Percentiles rank a stretch among this genome's conserved stretches.
Conservation (phyloP, 257 asterid genomes). For the Echites panduratus region DNA sequence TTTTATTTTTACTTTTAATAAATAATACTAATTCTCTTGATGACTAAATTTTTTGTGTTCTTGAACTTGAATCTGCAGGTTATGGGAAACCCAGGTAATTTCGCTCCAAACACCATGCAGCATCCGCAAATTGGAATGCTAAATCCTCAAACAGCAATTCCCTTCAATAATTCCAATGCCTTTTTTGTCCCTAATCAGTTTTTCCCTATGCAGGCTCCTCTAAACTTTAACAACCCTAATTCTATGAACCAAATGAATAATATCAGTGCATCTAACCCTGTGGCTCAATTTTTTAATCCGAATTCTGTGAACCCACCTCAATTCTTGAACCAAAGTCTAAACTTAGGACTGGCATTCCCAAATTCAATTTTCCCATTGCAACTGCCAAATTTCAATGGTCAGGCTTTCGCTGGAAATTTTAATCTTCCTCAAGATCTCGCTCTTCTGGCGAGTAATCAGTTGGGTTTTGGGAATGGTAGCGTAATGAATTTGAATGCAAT, state of each 20-base stretch:
- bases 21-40: neutral
- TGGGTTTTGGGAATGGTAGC: slow-evolving; percentile 28
- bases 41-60: neutral
- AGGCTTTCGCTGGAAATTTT: slow-evolving; percentile 17
- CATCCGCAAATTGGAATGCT: slow-evolving; percentile 28
- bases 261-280: slow-evolving; percentile 15
- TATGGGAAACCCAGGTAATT: slow-evolving; percentile 39
- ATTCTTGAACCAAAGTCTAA: slow-evolving; percentile 28
- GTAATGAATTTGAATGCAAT: slow-evolving; percentile 33
- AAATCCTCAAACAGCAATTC: slow-evolving; percentile 44
- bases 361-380: slow-evolving; percentile 50
- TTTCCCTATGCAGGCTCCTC: slow-evolving; percentile 33
- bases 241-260: slow-evolving; percentile 23
- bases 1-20: neutral
- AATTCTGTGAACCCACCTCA: slow-evolving; percentile 38
- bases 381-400: slow-evolving; percentile 26
- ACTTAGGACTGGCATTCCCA: slow-evolving; percentile 28
- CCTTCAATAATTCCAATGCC: slow-evolving; percentile 34
- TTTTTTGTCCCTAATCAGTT: slow-evolving; percentile 37
- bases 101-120: slow-evolving; percentile 37
- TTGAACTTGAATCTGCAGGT: slow-evolving; percentile 31
- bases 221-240: slow-evolving; percentile 12
- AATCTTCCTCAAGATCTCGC: slow-evolving; percentile 34
- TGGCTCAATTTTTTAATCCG: slow-evolving; percentile 37
- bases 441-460: slow-evolving; percentile 28